Conservation (phyloP, 768 basidiomycete species). For the Podaxis sp. region DNA sequence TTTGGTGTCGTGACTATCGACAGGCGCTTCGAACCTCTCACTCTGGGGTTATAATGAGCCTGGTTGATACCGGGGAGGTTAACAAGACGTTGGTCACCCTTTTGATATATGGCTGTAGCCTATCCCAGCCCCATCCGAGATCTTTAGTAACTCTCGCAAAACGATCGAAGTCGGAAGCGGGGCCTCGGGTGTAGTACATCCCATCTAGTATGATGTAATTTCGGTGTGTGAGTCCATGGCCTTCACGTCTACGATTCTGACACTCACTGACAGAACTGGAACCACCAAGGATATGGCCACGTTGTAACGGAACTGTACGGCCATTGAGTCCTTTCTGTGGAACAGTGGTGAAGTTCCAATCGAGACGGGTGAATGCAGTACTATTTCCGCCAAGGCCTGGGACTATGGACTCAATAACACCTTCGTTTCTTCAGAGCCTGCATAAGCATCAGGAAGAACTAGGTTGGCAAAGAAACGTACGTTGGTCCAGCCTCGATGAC, state of each 20-base stretch:
- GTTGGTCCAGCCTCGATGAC: too few species aligned
- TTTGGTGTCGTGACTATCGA: slow-evolving; percentile 18
- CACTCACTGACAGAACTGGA: slow-evolving; percentile 28
- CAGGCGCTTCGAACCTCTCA: slow-evolving; percentile 21
- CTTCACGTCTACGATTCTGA: background rate
- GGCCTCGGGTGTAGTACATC: slow-evolving; percentile 24
- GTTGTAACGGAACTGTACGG: slow-evolving; percentile 22
- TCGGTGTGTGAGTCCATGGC: background rate
- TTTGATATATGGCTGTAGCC: slow-evolving; percentile 25
- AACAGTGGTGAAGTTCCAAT: too few species aligned
- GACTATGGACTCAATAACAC: too few species aligned
- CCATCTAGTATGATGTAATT: background rate
- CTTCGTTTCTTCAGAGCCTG: too few species aligned
- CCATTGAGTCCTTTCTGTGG: slow-evolving; percentile 19
- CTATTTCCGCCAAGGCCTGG: too few species aligned
- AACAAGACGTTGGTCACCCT: slow-evolving; percentile 20
- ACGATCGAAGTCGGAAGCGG: slow-evolving; percentile 18
- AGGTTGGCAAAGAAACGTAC: too few species aligned
- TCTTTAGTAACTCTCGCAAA: slow-evolving; percentile 28
- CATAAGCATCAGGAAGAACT: too few species aligned
- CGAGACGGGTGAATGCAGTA: too few species aligned
- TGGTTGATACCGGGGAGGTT: too few species aligned
- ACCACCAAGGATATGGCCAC: slow-evolving; percentile 33
- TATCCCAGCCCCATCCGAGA: slow-evolving; percentile 31
- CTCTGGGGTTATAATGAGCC: slow-evolving; percentile 17